Evolutionary conservation across 2,329 filamentous ascomycete genomes (phyloP), one percentile per base, ranked within the genome.

Genomic region (Epichloe sylvatica): DNA sequence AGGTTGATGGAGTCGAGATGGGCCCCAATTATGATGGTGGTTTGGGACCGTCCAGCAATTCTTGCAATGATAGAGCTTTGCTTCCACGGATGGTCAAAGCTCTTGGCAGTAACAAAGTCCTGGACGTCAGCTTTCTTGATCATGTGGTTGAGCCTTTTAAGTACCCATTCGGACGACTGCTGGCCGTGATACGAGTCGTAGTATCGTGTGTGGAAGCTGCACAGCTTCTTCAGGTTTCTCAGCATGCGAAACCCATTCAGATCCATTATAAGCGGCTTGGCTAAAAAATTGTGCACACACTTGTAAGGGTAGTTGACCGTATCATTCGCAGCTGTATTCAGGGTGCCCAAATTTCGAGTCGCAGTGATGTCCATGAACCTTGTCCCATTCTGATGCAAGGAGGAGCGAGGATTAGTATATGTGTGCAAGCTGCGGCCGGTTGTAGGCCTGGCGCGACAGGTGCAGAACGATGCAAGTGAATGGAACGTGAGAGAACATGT

Each of bases 1-100:
- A 95, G 75, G 68, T 97, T 97, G 69, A 95, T 94, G 59, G 86
- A 94, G 67, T 97, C 91, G 65, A 94, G 90, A 66, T 96, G 90
- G 1, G 90, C 89, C 47, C 91, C 90, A 56, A 96, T 83, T n/a
- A 96, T 83, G 19, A 96, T 76, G 1, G 90, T 95, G 65, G 84
- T 84, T 61, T 92, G 82, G 51, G 78, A 84, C 70, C 85, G 77
- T 49, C 91, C 91, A 0, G 91, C 91, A 45, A 98, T 88, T 6
- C 84, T 90, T 23, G 88, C 90, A 62, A 97, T 94, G 62, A 97
- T 83, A 54, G 84, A 91, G 67, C 84, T 84, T 63, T 98, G 91
- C 53, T 84, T 83, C 90, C 90, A 98, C 1, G 81, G 68, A 64
- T 97, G 91, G 40, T 74, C 67, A 65, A 97, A 95, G 56, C 78